Evolutionary conservation across 2,329 filamentous ascomycete genomes (phyloP).

Genomic region (Emmonsiellopsis sp.): DNA sequence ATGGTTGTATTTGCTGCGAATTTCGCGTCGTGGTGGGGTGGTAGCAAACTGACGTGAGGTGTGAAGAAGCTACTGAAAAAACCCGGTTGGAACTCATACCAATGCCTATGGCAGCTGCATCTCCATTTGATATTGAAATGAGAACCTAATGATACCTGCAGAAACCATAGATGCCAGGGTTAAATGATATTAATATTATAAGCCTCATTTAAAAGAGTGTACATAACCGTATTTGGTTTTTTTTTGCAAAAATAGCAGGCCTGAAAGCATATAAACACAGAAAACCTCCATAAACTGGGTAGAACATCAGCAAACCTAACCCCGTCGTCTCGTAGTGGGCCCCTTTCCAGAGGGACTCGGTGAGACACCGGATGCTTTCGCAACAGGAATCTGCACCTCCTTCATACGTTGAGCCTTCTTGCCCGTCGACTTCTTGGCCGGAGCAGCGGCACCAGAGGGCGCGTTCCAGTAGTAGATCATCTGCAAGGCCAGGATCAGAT

Average conservation of each 20-base stretch:
- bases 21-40: too few relatives aligned
- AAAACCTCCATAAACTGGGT: not conserved
- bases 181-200: not conserved
- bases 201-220: too few relatives aligned
- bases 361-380: slow-evolving; percentile 33
- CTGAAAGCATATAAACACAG: not conserved
- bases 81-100: too few relatives aligned
- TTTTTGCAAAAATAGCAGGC: not conserved
- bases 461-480: slow-evolving; percentile 96
- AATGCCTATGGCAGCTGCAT: too few relatives aligned
- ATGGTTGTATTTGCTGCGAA: too few relatives aligned
- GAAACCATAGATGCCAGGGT: not conserved
- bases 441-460: slow-evolving; percentile 18
- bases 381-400: slow-evolving; percentile 20
- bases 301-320: slow-evolving; percentile 23
- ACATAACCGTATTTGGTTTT: too few relatives aligned
- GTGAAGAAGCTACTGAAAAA: too few relatives aligned
- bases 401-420: slow-evolving; percentile 22
- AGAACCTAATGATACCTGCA: too few relatives aligned
- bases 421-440: slow-evolving; percentile 21
- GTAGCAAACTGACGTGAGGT: too few relatives aligned
- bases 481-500: slow-evolving; percentile 75
- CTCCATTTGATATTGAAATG: too few relatives aligned
- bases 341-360: slow-evolving; percentile 37
- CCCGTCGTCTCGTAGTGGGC: slow-evolving; percentile 48